Evolutionary conservation across 208 protist genomes (phyloP), one percentile per base, ranked within the genome.

Genomic region (Porcisia deanei): DNA sequence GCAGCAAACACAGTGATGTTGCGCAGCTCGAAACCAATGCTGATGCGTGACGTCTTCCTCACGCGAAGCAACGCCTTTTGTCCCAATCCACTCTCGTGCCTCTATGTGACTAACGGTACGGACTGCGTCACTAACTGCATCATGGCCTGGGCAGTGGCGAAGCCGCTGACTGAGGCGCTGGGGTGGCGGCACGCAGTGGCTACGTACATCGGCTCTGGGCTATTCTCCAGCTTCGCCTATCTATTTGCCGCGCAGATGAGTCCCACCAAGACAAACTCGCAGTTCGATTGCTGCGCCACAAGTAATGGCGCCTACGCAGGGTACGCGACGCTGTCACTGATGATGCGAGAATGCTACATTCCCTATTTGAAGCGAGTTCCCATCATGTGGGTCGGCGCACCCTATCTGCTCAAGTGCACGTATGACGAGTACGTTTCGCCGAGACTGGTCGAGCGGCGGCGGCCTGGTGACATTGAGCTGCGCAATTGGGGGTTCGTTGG

Each of bases 21-120:
- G 73, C 81, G 91, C 37, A 94, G 87, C 58, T 45, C 81, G 22
- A 97, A 97, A 72, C 89, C 93, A 18, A 91, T 95, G 87, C 79
- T 95, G 57, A 94, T 97, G 88, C 83, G 91, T n/a, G 89, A 95
- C 67, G 81, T 97, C 9, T 97, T 95, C 75, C 79, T 97, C 37
- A 97, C 93, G 3, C 80, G 86, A 45, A 82, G 80, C 14, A 81
- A 43, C 20, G 83, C 70, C 53, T 78, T 85, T 30, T 84, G 89
- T 52, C 93, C 93, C 1, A 97, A 97, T 73, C 93, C 93, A 54
- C 88, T 97, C 10, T 95, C 93, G 0, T 90, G 84, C 69, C 49
- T 97, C 1, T 95, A 95, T 76, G 88, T 96, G 20, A 59, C 84
- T 14, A 87, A 71, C 20, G 55, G 75, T 30, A 71, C 30, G 16